Evolutionary conservation across 2,329 filamentous ascomycete species (phyloP), one percentile per base, ranked within the genome.

Genomic region (Talaromyces sp.): DNA sequence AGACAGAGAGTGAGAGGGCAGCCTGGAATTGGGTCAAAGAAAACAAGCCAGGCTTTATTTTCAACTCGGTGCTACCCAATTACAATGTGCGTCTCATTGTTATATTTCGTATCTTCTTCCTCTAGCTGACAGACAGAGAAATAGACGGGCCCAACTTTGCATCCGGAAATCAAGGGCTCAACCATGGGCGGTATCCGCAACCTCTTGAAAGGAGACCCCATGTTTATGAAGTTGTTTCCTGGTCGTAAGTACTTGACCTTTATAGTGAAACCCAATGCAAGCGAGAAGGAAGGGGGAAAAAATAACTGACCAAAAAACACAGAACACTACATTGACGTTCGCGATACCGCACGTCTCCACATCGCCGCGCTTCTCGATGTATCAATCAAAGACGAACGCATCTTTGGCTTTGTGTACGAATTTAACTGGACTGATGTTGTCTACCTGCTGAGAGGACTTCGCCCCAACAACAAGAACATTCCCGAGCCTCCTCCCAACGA

Each of bases 271-370:
- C n/a, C 19, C 12, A 19, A 11, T 24, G 7, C 21, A 3, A 46
- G 2, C 41, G 19, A 24, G 5, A 24, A 5, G 21, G 19, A 46
- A n/a, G n/a, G 11, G 12, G 12, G 21, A 19, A 46, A 11, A 12
- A 24, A 29, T 19, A 52, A 27, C 14, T 52, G 26, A 26, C 24
- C 4, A 12, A 24, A 54, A 54, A 29, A 35, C 31, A 55, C 54
- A 81, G 76, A 71, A 65, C 70, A 77, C 65, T 76, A 70, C 66
- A 68, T 81, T 38, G 71, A 81, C 65, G 74, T 80, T 0, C 68
- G 77, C 4, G 82, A 85, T 54, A 66, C 67, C 4, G 82, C 80
- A 0, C 70, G 77, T 0, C 66, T 86, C 0, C 83, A 86, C 35
- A 73, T 85, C 11, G 79, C 79, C 1, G 82, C 80, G 0, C 69